Evolutionary conservation across 306 rosid species (phyloP).

Genomic region (Pueraria montana): DNA sequence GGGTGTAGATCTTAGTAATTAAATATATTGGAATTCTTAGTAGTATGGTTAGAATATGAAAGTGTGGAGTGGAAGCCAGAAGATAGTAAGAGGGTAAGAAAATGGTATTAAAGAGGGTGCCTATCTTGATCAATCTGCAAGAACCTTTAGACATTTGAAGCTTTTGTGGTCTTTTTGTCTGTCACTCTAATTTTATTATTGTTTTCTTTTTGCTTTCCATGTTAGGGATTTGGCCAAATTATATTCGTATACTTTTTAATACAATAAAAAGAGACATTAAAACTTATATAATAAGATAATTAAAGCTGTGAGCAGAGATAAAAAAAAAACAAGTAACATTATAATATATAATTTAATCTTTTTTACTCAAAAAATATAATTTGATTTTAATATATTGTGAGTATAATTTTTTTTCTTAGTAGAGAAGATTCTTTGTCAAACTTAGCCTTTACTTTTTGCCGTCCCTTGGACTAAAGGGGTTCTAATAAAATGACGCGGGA

Average conservation of each 20-base stretch:
- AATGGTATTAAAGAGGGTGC: conserved; percentile 47
- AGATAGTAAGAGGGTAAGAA: not conserved
- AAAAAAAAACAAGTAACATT: too few species aligned
- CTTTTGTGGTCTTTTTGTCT: conserved; percentile 32
- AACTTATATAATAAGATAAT: not conserved
- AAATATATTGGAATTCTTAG: conserved; percentile 45
- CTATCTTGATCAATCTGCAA: conserved; percentile 62
- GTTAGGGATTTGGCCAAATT: conserved; percentile 16
- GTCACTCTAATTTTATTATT: conserved; percentile 20
- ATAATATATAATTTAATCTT: too few species aligned
- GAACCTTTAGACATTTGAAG: conserved; percentile 60
- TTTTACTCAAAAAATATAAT: too few species aligned
- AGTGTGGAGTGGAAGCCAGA: conserved; percentile 27
- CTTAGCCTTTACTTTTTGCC: conserved; percentile 52
- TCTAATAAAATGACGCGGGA: conserved; percentile 6
- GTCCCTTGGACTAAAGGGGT: conserved; percentile 44
- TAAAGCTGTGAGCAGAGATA: not conserved
- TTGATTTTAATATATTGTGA: too few species aligned
- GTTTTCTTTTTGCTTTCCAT: conserved; percentile 50
- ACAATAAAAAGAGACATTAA: not conserved
- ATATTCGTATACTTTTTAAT: not conserved
- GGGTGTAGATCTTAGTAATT: too few species aligned
- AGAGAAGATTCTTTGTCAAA: conserved; percentile 61
- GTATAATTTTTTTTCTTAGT: conserved; percentile 33
- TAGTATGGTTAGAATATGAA: conserved; percentile 37